phyloP scores from a whole-genome alignment of 208 protist species.

The Leishmania arabica region DNA sequence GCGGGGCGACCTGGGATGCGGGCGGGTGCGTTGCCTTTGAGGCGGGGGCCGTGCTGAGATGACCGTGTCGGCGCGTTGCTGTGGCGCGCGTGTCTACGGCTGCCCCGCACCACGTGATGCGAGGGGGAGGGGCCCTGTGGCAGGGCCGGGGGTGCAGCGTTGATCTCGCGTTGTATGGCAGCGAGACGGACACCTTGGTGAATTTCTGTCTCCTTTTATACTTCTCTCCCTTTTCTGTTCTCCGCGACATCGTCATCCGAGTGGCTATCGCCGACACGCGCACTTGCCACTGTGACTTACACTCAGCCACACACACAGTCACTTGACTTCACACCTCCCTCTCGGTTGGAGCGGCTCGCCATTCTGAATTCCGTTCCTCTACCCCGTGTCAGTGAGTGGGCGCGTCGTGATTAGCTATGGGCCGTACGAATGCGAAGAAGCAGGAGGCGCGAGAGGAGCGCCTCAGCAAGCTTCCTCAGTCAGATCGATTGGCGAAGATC shows the following conservation, averaged over 20 bases:
- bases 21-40: neutral
- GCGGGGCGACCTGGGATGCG: neutral
- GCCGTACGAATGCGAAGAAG: conserved; percentile 80
- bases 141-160: neutral
- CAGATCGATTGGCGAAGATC: conserved; percentile 73
- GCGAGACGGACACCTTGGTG: neutral
- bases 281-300: neutral
- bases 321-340: neutral
- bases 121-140: neutral
- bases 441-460: conserved; percentile 66
- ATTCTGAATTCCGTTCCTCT: neutral
- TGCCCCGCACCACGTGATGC: neutral
- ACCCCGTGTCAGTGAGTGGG: neutral
- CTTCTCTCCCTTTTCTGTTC: neutral
- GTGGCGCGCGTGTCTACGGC: neutral
- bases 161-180: neutral
- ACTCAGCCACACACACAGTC: neutral
- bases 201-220: neutral
- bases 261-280: neutral
- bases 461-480: conserved; percentile 68
- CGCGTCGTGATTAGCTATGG: conserved; percentile 47
- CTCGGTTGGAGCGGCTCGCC: neutral
- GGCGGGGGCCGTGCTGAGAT: neutral
- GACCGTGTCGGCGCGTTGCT: neutral
- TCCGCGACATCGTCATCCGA: neutral